A percentile compares a stretch with the other conserved stretches of the same genome.
phyloP scores from a whole-genome alignment of 2,329 filamentous ascomycete genomes.

The Aspergillus amoenus region DNA sequence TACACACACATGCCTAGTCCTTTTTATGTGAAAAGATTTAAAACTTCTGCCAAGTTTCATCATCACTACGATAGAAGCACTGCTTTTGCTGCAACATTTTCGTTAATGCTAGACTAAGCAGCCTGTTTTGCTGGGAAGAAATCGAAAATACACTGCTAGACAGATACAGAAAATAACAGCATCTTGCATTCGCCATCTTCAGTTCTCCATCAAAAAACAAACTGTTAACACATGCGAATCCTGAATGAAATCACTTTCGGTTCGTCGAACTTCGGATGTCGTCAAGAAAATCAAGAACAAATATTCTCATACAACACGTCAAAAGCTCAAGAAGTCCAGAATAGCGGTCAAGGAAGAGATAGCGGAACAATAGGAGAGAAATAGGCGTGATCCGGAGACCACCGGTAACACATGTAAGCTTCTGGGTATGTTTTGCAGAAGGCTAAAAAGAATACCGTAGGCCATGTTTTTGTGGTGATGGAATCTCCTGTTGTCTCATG shows the following conservation, averaged over 20 bases:
- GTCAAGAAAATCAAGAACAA: slow-evolving; percentile 21
- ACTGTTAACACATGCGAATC: slow-evolving; percentile 14
- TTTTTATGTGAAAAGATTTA: not conserved
- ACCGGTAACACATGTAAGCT: slow-evolving; percentile 2
- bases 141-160: slow-evolving; percentile 23
- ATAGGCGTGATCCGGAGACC: slow-evolving; percentile 7
- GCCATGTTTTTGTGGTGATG: not conserved
- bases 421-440: not conserved
- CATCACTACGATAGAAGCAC: not conserved
- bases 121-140: slow-evolving; percentile 11
- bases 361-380: slow-evolving; percentile 8
- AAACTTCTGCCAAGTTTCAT: not conserved
- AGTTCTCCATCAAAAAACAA: slow-evolving; percentile 7
- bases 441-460: slow-evolving; percentile 1
- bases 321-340: slow-evolving; percentile 17
- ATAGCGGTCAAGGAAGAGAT: slow-evolving; percentile 10
- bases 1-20: not conserved
- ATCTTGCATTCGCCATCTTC: slow-evolving; percentile 9
- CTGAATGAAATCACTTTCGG: slow-evolving; percentile 17
- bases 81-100: slow-evolving; percentile 1
- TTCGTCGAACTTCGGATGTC: slow-evolving; percentile 14
- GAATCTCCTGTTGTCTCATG: not conserved
- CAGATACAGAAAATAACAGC: slow-evolving; percentile 25
- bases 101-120: slow-evolving; percentile 12
- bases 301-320: slow-evolving; percentile 17